phyloP scores from a whole-genome alignment of 805 yeast genomes.

The Saturnispora diversa region DNA sequence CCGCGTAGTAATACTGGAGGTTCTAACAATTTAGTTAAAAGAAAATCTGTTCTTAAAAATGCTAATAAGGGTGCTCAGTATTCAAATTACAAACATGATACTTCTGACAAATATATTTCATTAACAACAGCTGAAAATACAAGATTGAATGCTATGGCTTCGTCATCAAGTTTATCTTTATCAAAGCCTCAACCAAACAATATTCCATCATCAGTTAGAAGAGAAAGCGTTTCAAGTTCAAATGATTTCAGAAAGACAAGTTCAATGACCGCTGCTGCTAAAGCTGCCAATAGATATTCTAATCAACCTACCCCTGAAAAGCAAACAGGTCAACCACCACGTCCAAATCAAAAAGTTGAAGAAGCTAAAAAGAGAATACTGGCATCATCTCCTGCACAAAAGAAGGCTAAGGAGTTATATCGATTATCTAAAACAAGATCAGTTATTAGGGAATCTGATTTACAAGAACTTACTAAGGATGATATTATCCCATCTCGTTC shows the following conservation, averaged over 20 bases:
- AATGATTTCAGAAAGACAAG: neutral
- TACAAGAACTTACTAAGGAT: constrained; percentile 11
- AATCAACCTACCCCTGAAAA: constrained; percentile 12
- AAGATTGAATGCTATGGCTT: constrained; percentile 54
- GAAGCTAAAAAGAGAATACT: constrained; percentile 14
- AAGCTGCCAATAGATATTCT: constrained; percentile 23
- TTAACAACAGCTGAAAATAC: constrained; percentile 76
- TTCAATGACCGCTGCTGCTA: constrained; percentile 28
- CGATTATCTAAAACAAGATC: constrained; percentile 36
- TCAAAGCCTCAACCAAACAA: neutral
- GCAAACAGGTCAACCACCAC: constrained; percentile 8
- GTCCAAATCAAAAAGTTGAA: constrained; percentile 14
- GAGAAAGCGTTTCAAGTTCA: neutral
- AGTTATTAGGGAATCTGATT: constrained; percentile 11
- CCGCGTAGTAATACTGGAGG: neutral
- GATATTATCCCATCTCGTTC: constrained; percentile 32
- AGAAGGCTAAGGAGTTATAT: constrained; percentile 46
- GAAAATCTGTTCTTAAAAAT: constrained; percentile 43
- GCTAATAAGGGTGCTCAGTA: constrained; percentile 13
- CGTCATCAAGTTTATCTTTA: constrained; percentile 17
- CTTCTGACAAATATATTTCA: constrained; percentile 57
- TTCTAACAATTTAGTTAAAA: constrained; percentile 20
- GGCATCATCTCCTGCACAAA: constrained; percentile 21
- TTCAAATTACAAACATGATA: constrained; percentile 26
- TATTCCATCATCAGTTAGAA: neutral